Evolutionary conservation across 257 asterid genomes (phyloP).

Genomic region (Solanum piurae): DNA sequence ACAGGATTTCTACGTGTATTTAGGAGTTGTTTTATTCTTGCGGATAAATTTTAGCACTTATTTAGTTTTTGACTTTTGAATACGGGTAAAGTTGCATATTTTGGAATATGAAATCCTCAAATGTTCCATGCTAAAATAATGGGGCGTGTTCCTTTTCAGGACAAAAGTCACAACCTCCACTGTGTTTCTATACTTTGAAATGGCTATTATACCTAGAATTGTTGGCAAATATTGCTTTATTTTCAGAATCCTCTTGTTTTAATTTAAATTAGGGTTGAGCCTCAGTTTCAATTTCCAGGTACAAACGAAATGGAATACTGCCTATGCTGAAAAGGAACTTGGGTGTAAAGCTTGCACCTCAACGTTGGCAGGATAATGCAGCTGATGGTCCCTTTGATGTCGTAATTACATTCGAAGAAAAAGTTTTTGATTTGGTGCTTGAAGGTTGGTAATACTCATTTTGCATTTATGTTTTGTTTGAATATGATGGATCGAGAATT

Average conservation of each 20-base stretch:
- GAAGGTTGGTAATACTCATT: slow-evolving; percentile 52
- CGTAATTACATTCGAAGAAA: slow-evolving; percentile 89
- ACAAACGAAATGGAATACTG: slow-evolving; percentile 86
- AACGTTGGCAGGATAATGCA: slow-evolving; percentile 94
- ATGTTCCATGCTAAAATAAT: not conserved
- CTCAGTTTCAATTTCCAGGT: slow-evolving; percentile 26
- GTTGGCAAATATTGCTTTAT: not conserved
- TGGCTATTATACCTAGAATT: not conserved
- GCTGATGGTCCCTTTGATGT: slow-evolving; percentile 84
- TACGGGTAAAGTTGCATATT: not conserved
- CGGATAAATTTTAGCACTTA: not conserved
- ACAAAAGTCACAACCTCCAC: not conserved
- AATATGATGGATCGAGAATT: not conserved
- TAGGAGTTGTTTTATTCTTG: not conserved
- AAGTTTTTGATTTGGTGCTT: slow-evolving; percentile 89
- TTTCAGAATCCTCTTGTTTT: not conserved
- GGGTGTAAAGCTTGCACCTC: slow-evolving; percentile 78
- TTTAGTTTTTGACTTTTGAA: not conserved
- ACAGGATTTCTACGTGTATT: not conserved
- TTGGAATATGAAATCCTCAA: not conserved
- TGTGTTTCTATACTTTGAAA: not conserved
- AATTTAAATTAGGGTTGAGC: not conserved
- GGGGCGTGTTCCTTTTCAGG: not conserved
- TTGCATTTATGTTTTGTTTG: not conserved
- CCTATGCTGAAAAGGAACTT: slow-evolving; percentile 97